Conservation (phyloP, 108 stramenopile genomes). For the Cyclotella atomus region DNA sequence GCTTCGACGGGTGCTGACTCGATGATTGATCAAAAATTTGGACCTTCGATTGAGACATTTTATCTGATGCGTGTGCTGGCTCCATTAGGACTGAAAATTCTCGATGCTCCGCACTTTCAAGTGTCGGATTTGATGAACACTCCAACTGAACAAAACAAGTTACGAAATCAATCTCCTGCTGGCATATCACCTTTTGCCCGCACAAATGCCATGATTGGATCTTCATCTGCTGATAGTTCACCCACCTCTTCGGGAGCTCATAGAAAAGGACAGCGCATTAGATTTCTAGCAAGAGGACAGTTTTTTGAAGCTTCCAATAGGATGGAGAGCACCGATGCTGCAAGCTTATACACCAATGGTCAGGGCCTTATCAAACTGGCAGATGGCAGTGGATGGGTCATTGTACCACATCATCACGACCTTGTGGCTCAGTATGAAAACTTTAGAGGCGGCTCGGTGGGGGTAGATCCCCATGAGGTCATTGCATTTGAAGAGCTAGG, state of each 20-base stretch:
- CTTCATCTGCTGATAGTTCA: slow-evolving; percentile 50
- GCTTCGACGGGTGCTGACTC: slow-evolving; percentile 28
- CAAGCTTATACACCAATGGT: slow-evolving; percentile 66
- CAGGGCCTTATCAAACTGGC: slow-evolving; percentile 80
- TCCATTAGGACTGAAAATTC: slow-evolving; percentile 79
- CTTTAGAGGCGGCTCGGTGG: slow-evolving; percentile 52
- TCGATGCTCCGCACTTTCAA: slow-evolving; percentile 90
- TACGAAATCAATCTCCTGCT: slow-evolving; percentile 24
- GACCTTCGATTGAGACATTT: slow-evolving; percentile 31
- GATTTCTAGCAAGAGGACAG: slow-evolving; percentile 71
- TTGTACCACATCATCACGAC: slow-evolving; percentile 73
- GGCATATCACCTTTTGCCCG: slow-evolving; percentile 50
- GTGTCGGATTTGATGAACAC: slow-evolving; percentile 69
- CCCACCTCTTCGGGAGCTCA: slow-evolving; percentile 20
- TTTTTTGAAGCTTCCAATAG: slow-evolving; percentile 85
- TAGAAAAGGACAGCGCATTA: slow-evolving; percentile 17
- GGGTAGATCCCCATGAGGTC: slow-evolving; percentile 18
- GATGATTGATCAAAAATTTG: slow-evolving; percentile 2
- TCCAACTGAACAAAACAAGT: slow-evolving; percentile 11
- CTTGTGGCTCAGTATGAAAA: slow-evolving; percentile 63
- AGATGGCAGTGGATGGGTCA: slow-evolving; percentile 89
- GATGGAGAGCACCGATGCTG: slow-evolving; percentile 62
- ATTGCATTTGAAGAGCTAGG: slow-evolving; percentile 81
- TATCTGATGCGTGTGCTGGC: slow-evolving; percentile 81
- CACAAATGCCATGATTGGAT: slow-evolving; percentile 59